These are phyloP conservation scores for Ormosia emarginata DNA, from an alignment of 306 rosid genomes.

Conservation along the genomic window DNA sequence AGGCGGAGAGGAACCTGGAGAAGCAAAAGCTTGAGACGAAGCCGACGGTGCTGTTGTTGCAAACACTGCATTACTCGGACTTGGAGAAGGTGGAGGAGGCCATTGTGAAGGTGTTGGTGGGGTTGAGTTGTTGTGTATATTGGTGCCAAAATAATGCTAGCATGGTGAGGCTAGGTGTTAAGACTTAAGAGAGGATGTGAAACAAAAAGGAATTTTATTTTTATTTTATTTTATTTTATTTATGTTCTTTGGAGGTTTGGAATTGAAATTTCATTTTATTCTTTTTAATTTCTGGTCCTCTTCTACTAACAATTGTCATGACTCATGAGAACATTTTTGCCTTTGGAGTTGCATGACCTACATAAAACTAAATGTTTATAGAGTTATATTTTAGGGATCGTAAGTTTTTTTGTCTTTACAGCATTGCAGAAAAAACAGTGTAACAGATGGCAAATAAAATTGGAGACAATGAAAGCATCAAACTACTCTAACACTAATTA, in stretches of 20 bases:
- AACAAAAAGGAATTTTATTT: too few species aligned
- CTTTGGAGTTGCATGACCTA: not conserved
- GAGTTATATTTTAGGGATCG: not conserved
- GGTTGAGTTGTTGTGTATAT: slow-evolving; percentile 57
- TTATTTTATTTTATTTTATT: not conserved
- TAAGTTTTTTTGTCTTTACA: not conserved
- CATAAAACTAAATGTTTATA: not conserved
- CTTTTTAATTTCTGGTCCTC: not conserved
- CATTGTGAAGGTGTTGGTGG: slow-evolving; percentile 59
- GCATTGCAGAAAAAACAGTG: not conserved
- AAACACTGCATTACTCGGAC: slow-evolving; percentile 70
- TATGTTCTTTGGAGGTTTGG: not conserved
- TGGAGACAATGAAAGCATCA: not conserved
- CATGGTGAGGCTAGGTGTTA: not conserved
- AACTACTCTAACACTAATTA: not conserved
- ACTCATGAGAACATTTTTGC: not conserved
- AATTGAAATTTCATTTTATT: not conserved
- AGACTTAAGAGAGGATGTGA: too few species aligned
- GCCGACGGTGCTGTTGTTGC: slow-evolving; percentile 50
- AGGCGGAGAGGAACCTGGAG: slow-evolving; percentile 56
- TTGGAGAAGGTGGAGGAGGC: slow-evolving; percentile 75
- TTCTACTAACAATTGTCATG: not conserved
- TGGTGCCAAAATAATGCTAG: slow-evolving; percentile 34
- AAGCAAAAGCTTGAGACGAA: slow-evolving; percentile 33
- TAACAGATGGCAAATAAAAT: not conserved